Evolutionary conservation across 495 filamentous ascomycete genomes (phyloP), one percentile per base, ranked within the genome.

Genomic region (Aspergillus sparsus): DNA sequence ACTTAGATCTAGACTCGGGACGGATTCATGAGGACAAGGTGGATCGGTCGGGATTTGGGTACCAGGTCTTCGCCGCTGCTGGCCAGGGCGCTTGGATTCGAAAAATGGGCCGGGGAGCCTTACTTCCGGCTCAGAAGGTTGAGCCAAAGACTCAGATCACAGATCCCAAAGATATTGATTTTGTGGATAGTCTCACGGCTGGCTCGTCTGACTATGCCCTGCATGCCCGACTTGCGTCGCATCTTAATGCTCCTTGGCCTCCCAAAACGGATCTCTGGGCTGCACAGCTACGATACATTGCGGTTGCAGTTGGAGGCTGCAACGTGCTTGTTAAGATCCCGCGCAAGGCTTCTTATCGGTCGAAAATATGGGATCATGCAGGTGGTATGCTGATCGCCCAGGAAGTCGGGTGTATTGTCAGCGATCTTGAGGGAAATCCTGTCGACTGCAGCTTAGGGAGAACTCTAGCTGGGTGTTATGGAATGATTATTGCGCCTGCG

Each of bases 281-380:
- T 35, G 83, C 85, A 71, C 85, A 89, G 41, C 77, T 86, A 62
- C 79, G 87, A 37, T 90, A 89, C 74, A 80, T 83, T 4, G 77
- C 80, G 8, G 75, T 89, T 35, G 83, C 84, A 0, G 71, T 87
- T 11, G 83, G 82, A 3, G 77, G 82, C 7, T 83, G 80, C 12
- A 86, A 87, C 68, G 74, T 82, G 47, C 80, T 83, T 7, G 65
- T 90, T 12, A 87, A 88, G 76, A 74, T 89, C 10, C 86, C 88
- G 53, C 75, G 77, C 58, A 74, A 75, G 5, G 65, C 70, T 4
- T 68, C 73, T 0, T 75, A 85, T 57, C 74, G 73, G 31, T 86
- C 81, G n/a, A 86, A 87, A 69, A 76, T 87, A 13, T 90, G 88
- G 88, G 88, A 90, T 62, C 88, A 90, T 69, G 82, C 84, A 0